Conservation (phyloP, 2,329 filamentous ascomycete species). For the Cordyceps militaris region DNA sequence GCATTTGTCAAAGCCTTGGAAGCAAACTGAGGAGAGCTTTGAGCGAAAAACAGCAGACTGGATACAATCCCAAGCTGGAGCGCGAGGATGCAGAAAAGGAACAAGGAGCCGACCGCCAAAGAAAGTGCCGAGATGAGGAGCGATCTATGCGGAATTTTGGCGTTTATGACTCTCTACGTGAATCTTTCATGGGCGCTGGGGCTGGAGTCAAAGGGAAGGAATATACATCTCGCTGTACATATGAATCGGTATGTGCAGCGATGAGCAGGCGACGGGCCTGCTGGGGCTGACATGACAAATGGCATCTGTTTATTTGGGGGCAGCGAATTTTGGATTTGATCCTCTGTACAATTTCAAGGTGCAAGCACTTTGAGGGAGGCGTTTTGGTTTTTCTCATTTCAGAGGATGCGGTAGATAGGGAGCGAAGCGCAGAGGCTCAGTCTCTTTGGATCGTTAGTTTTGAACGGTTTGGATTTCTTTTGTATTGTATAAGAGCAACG, state of each 20-base stretch:
- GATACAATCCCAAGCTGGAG: too few relatives aligned
- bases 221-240: background rate
- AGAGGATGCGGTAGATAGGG: background rate
- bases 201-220: background rate
- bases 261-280: background rate
- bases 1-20: background rate
- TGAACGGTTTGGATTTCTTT: background rate
- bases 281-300: background rate
- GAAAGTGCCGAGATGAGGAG: background rate
- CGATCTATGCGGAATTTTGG: background rate
- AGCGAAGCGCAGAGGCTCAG: background rate
- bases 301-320: background rate
- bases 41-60: too few relatives aligned
- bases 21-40: too few relatives aligned
- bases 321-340: background rate
- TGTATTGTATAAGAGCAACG: constrained; percentile 10
- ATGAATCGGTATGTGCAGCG: background rate
- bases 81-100: background rate
- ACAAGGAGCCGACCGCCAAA: background rate
- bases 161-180: constrained; percentile 3
- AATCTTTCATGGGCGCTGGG: background rate
- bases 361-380: background rate
- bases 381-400: constrained; percentile 1
- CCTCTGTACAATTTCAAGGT: background rate
- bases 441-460: background rate